Base-by-base conservation (phyloP, 257 asterid species). In the Parsonsia alboflavescens region DNA sequence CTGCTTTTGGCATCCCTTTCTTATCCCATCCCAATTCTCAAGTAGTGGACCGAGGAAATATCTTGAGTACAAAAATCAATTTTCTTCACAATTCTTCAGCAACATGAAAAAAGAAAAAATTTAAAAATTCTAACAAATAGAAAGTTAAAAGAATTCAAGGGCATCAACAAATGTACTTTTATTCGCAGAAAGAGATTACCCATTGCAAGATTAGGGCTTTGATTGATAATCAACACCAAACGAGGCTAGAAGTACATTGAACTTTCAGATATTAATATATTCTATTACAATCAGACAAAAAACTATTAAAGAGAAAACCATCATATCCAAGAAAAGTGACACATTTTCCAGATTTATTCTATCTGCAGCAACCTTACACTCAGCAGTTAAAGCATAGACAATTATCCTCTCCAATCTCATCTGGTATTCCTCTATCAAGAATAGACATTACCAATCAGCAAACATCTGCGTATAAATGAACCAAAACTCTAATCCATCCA, bases 1-100 rank as follows among this genome's bases (percentile, higher is more conserved):
- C 70, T 59, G 53, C 59, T 64, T 22, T 73, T 10, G 21, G n/a
- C 28, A 62, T 57, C 30, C 63, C 16, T 57, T 57, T 57, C 56
- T 50, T 50, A 50, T 50, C 63, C 13, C 63, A 7, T 57, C 30
- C 63, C 70, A 22, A 61, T 50, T 46, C 8, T 19, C 71, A 62
- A 19, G 22, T 21, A 53, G 36, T 11, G 33, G 17, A 16, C 45
- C 15, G 10, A 49, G 24, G 50, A 50, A 30, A 26, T 15, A 24
- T 64, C 73, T 73, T 46, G 24, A 62, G 48, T 8, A 33, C 17
- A 28, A 16, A 46, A 73, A 49, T 10, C 28, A 28, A 10, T 26
- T 30, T 0, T 17, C 42, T 11, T 46, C 63, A 57, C 64, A 57
- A 22, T 58, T 58, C 39, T 58, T 58, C 33, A 10, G 36, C 1